Conservation (phyloP, 2,329 filamentous ascomycete genomes). For the Colletotrichum gloeosporioides region DNA sequence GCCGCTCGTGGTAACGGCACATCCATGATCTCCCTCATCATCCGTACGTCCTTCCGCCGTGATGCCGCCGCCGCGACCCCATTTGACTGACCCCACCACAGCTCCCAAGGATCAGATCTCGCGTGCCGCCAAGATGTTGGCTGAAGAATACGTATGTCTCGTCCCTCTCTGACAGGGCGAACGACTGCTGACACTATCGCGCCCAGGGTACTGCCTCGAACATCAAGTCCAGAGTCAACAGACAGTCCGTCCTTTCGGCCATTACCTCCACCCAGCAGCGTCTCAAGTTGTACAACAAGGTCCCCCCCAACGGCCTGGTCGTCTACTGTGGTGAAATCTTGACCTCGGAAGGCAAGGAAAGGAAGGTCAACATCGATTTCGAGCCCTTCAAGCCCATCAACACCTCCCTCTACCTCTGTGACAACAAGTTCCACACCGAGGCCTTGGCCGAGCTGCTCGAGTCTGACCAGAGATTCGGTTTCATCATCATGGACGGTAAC, state of each 20-base stretch:
- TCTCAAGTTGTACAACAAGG: conserved; percentile 98
- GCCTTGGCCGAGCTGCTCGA: conserved; percentile 95
- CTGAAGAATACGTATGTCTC: conserved; percentile 92
- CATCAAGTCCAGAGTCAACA: conserved; percentile 99
- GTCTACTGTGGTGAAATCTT: conserved; percentile 99
- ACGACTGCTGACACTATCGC: conserved; percentile 28
- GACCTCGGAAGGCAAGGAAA: conserved; percentile 96
- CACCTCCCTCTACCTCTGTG: conserved; percentile 97
- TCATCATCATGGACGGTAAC: conserved; percentile 99
- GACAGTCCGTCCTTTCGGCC: conserved; percentile 95
- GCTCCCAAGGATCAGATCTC: conserved; percentile 98
- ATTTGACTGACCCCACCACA: conserved; percentile 40
- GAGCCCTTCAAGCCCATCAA: conserved; percentile 99
- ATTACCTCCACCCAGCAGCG: conserved; percentile 99
- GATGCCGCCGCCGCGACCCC: neutral
- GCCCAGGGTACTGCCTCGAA: conserved; percentile 92
- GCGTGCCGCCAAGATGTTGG: conserved; percentile 97
- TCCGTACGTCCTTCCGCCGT: conserved; percentile 62
- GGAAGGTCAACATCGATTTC: conserved; percentile 99
- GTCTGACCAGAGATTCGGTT: conserved; percentile 98
- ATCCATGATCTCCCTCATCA: conserved; percentile 99
- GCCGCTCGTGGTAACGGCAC: conserved; percentile 98
- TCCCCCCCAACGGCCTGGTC: conserved; percentile 95
- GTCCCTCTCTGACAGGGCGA: neutral
- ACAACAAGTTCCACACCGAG: conserved; percentile 99